These are phyloP conservation scores for Collybiopsis luxurians DNA, from an alignment of 768 basidiomycete species.

Conservation along the genomic window DNA sequence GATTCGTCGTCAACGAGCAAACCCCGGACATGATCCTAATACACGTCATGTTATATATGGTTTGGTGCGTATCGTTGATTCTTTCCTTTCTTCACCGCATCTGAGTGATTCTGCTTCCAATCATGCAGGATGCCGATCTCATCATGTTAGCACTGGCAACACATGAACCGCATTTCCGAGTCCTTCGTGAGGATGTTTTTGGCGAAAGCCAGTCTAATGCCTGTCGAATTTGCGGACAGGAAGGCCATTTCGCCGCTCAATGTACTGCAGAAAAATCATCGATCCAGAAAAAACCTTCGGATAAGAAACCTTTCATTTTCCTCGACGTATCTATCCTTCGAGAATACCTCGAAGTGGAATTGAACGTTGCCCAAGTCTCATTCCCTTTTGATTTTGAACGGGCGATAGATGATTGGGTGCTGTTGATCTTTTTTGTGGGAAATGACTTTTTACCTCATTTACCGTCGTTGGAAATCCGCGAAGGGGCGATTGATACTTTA, in stretches of 20 bases:
- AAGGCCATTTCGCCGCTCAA: conserved; percentile 93
- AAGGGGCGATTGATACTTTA: conserved; percentile 97
- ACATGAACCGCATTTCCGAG: conserved; percentile 97
- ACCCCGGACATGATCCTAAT: conserved; percentile 91
- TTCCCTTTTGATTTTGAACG: conserved; percentile 94
- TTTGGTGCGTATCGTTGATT: conserved; percentile 51
- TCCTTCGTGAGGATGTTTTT: conserved; percentile 98
- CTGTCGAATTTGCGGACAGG: conserved; percentile 92
- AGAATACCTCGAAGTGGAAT: conserved; percentile 97
- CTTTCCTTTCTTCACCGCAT: neutral
- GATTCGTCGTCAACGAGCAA: conserved; percentile 85
- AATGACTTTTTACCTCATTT: conserved; percentile 99
- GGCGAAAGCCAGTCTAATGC: conserved; percentile 73
- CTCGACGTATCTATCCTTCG: conserved; percentile 94
- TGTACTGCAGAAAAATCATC: conserved; percentile 82
- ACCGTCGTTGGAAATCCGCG: conserved; percentile 96
- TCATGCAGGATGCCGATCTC: conserved; percentile 96
- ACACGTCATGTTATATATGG: conserved; percentile 98
- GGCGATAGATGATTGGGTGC: conserved; percentile 99
- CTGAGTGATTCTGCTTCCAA: conserved; percentile 8
- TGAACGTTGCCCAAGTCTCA: conserved; percentile 71
- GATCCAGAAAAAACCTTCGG: conserved; percentile 64
- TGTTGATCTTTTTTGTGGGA: conserved; percentile 99
- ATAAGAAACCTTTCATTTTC: conserved; percentile 98
- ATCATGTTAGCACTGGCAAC: conserved; percentile 99